A percentile compares a stretch with the other conserved stretches of the same genome.
phyloP scores from a whole-genome alignment of 176 grass and related monocot species.

The Oryza coarctata region DNA sequence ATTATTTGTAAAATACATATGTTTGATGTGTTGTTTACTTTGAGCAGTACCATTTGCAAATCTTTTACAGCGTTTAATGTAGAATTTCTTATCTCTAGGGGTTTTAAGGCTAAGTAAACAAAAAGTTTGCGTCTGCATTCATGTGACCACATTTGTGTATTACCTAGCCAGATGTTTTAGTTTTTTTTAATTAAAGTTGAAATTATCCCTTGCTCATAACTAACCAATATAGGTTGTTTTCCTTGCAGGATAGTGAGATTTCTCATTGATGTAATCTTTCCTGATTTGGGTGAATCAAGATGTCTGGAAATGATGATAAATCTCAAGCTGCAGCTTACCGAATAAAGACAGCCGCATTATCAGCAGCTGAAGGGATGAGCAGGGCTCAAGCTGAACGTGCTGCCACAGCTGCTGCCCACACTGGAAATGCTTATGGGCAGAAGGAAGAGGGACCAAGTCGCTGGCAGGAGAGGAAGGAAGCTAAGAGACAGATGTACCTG shows the following conservation, averaged over 20 bases:
- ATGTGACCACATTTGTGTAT: background rate
- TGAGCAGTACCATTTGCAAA: background rate
- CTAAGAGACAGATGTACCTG: slow-evolving; percentile 85
- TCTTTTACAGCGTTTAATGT: background rate
- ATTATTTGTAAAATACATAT: background rate
- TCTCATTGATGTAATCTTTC: background rate
- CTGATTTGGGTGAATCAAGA: slow-evolving; percentile 22
- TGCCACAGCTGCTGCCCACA: slow-evolving; percentile 54
- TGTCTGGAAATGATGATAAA: slow-evolving; percentile 65
- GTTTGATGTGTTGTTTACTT: background rate
- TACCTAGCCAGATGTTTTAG: background rate
- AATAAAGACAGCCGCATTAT: slow-evolving; percentile 58
- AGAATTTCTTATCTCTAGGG: background rate
- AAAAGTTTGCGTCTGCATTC: background rate
- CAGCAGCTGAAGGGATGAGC: slow-evolving; percentile 75
- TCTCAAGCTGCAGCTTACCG: slow-evolving; percentile 49
- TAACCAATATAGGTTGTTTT: background rate
- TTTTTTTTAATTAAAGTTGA: background rate
- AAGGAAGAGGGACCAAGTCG: slow-evolving; percentile 84
- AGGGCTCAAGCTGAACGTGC: slow-evolving; percentile 72
- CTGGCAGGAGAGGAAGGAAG: slow-evolving; percentile 83
- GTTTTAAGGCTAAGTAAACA: background rate
- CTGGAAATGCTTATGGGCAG: slow-evolving; percentile 82
- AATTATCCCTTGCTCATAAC: background rate
- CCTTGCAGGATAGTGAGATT: slow-evolving; percentile 4